Conservation (phyloP, 2,329 filamentous ascomycete genomes). For the Fusarium denticulatum region DNA sequence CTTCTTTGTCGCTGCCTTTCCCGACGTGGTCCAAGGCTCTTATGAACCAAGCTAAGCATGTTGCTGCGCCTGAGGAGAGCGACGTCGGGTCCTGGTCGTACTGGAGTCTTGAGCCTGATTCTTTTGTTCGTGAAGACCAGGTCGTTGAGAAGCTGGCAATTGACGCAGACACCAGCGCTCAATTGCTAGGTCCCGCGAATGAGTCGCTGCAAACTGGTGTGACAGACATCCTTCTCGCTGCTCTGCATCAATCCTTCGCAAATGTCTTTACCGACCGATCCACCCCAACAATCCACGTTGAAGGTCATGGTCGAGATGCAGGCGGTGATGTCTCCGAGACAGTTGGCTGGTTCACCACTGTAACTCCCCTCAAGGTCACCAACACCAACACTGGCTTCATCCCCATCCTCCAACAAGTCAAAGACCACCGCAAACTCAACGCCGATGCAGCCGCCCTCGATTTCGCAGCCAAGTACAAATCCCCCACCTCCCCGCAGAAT, state of each 20-base stretch:
- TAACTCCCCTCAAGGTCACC: neutral
- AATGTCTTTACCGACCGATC: neutral
- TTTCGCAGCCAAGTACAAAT: neutral
- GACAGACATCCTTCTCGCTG: neutral
- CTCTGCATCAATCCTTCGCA: neutral
- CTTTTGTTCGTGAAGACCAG: neutral
- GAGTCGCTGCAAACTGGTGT: neutral
- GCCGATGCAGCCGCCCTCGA: neutral
- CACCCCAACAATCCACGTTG: neutral
- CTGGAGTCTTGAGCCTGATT: neutral
- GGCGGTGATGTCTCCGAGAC: neutral
- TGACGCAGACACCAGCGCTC: neutral
- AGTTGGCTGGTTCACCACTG: neutral
- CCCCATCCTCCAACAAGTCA: neutral
- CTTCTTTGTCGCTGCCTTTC: neutral
- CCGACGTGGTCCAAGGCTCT: neutral
- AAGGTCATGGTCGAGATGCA: neutral
- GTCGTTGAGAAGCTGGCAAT: neutral
- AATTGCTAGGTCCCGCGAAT: neutral
- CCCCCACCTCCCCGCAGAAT: accelerated
- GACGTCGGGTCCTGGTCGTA: neutral
- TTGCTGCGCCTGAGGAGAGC: accelerated
- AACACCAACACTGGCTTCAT: neutral
- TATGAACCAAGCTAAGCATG: neutral
- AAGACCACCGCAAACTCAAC: neutral